Evolutionary conservation across 352 stramenopile species (phyloP).

Genomic region (Elongisporangium anandrum): DNA sequence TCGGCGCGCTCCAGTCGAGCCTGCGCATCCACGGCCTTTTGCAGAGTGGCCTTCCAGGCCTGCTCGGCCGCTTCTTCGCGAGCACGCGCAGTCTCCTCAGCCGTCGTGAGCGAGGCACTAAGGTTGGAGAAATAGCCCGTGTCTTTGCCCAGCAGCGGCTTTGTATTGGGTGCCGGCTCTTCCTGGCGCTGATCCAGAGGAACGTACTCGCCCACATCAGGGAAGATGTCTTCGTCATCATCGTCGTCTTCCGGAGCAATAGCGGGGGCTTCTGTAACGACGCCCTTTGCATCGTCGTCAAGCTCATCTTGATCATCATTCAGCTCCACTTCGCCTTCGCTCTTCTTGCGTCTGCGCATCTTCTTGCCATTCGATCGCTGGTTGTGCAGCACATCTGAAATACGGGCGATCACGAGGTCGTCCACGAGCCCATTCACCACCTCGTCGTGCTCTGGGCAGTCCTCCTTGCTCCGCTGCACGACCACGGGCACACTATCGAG

Average conservation of each 20-base stretch:
- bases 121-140: constrained; percentile 63
- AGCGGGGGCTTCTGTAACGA: not conserved
- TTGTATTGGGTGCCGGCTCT: constrained; percentile 2
- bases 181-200: constrained; percentile 50
- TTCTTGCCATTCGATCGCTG: constrained; percentile 28
- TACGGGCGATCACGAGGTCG: constrained; percentile 33
- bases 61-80: constrained; percentile 39
- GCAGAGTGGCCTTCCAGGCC: constrained; percentile 53
- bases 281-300: not conserved
- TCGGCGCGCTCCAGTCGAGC: constrained; percentile 33
- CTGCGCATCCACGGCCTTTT: constrained; percentile 51
- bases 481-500: constrained; percentile 50
- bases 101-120: constrained; percentile 61
- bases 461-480: constrained; percentile 70
- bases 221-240: constrained; percentile 74
- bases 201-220: constrained; percentile 64
- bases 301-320: not conserved
- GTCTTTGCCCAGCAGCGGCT: constrained; percentile 16
- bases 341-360: constrained; percentile 38
- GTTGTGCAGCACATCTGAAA: constrained; percentile 27
- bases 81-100: constrained; percentile 31
- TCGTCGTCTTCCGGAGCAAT: constrained; percentile 18
- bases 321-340: constrained; percentile 1
- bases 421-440: constrained; percentile 51
- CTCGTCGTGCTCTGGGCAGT: constrained; percentile 57